phyloP scores from a whole-genome alignment of 2,329 filamentous ascomycete species.

The Hypoxylon sp. region DNA sequence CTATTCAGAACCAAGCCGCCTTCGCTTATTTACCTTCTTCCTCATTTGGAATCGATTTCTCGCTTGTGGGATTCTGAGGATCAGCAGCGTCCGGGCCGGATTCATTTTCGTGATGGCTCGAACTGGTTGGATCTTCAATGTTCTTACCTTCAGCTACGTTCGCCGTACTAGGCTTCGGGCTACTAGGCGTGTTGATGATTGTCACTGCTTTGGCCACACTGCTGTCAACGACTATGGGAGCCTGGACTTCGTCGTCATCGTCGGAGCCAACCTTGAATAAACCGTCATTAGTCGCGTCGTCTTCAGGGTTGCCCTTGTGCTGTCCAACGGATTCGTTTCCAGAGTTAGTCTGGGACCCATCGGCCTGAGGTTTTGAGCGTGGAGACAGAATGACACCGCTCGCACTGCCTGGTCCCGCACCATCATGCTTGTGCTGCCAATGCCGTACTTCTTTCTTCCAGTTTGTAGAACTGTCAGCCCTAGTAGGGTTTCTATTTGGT shows the following conservation, averaged over 20 bases:
- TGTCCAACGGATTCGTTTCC: not conserved
- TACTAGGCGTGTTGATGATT: not conserved
- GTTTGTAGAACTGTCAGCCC: not conserved
- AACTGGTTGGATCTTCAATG: no score
- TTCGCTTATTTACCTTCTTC: not conserved
- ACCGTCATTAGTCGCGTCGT: not conserved
- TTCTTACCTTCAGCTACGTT: not conserved
- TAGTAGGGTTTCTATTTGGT: not conserved
- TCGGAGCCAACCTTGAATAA: not conserved
- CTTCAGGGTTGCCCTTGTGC: not conserved
- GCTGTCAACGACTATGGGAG: not conserved
- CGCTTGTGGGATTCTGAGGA: not conserved
- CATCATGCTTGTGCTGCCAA: not conserved
- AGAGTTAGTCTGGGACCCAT: not conserved
- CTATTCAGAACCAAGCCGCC: not conserved
- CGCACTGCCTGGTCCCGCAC: not conserved
- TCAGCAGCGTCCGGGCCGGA: not conserved
- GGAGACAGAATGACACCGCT: not conserved
- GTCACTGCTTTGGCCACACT: not conserved
- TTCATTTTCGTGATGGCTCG: not conserved
- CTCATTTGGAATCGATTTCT: not conserved
- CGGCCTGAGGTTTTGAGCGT: not conserved
- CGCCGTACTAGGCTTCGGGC: not conserved
- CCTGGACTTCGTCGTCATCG: not conserved
- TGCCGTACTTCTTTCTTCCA: conserved; percentile 1